A percentile compares a stretch with the other conserved stretches of the same genome.
Conservation (phyloP, 768 basidiomycete species). For the Boletellus ananiceps region DNA sequence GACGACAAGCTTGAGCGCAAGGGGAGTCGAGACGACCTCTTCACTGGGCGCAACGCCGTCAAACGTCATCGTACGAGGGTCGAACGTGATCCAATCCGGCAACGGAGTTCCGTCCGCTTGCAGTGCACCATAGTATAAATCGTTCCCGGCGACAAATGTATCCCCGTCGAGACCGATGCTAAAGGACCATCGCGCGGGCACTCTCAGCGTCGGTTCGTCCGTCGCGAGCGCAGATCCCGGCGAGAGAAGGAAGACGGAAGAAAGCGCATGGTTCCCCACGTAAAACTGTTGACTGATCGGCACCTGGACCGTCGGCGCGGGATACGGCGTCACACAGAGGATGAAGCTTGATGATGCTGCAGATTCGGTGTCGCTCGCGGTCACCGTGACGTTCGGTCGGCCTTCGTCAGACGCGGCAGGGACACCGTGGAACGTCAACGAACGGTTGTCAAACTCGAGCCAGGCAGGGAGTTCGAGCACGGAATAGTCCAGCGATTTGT, state of each 20-base stretch:
- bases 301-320: constrained; percentile 50
- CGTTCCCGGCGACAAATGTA: constrained; percentile 49
- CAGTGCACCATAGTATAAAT: constrained; percentile 59
- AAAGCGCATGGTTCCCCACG: constrained; percentile 56
- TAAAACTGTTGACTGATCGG: constrained; percentile 60
- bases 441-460: constrained; percentile 65
- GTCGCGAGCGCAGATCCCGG: constrained; percentile 52
- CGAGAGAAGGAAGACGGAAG: constrained; percentile 71
- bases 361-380: constrained; percentile 52
- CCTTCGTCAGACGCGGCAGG: constrained; percentile 64
- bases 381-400: constrained; percentile 53
- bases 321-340: constrained; percentile 51
- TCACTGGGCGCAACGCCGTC: constrained; percentile 68
- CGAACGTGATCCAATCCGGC: constrained; percentile 74
- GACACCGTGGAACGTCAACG: constrained; percentile 62
- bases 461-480: constrained; percentile 63
- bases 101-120: constrained; percentile 64
- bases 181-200: constrained; percentile 85
- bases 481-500: constrained; percentile 45
- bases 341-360: constrained; percentile 49
- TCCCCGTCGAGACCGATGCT: constrained; percentile 75
- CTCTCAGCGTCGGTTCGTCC: constrained; percentile 54
- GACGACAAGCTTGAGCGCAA: constrained; percentile 49
- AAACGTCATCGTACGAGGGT: constrained; percentile 63
- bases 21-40: constrained; percentile 35